These are phyloP conservation scores for Vanderwaltozyma verrucispora DNA, from an alignment of 805 yeast genomes.

Conservation along the genomic window DNA sequence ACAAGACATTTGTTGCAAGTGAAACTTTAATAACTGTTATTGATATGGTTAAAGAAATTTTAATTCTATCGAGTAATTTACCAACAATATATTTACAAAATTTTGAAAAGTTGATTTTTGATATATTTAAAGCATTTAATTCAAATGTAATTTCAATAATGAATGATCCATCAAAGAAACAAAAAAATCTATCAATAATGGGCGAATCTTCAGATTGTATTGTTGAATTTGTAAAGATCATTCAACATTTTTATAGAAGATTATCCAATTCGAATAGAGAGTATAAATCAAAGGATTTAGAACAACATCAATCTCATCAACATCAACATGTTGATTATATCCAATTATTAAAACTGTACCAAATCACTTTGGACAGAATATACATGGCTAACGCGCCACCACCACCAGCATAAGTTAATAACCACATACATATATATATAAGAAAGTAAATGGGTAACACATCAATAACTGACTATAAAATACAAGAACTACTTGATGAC, in stretches of 20 bases:
- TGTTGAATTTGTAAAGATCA: conserved; percentile 26
- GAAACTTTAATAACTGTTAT: conserved; percentile 36
- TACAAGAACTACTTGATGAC: too few species aligned
- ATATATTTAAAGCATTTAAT: conserved; percentile 42
- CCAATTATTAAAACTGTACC: conserved; percentile 17
- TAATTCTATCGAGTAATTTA: conserved; percentile 47
- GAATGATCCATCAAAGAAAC: conserved; percentile 19
- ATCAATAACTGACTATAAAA: too few species aligned
- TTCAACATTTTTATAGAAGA: conserved; percentile 23
- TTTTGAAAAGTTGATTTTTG: conserved; percentile 36
- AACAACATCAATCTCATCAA: not conserved
- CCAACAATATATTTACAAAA: conserved; percentile 30
- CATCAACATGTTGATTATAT: conserved; percentile 12
- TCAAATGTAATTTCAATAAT: conserved; percentile 23
- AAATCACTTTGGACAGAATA: conserved; percentile 21
- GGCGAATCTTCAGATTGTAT: conserved; percentile 35
- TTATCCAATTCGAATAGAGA: conserved; percentile 16
- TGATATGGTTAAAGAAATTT: conserved; percentile 37
- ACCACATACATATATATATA: not conserved
- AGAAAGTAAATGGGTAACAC: too few species aligned
- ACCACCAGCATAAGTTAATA: conserved; percentile 15
- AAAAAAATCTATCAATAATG: conserved; percentile 32
- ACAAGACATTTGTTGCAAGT: conserved; percentile 48
- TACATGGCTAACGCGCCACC: conserved; percentile 28
- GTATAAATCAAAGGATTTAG: conserved; percentile 8